These are phyloP conservation scores for Leccinum subgranulosum DNA, from an alignment of 768 basidiomycete species.

Conservation along the genomic window DNA sequence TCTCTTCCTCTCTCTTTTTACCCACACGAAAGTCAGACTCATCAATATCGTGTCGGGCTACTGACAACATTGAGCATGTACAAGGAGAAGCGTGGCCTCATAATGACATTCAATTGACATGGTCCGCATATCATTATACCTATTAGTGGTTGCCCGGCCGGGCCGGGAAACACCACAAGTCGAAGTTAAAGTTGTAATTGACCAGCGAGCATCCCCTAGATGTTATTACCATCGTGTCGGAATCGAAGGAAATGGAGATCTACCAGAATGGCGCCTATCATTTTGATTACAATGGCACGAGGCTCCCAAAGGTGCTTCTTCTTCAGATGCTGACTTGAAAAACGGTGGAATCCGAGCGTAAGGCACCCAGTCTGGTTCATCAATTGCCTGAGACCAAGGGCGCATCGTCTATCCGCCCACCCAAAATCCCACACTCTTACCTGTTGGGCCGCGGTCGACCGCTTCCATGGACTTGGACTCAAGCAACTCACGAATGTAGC, in stretches of 20 bases:
- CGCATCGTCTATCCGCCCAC: neutral
- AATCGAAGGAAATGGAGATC: too few species aligned
- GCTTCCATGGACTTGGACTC: neutral
- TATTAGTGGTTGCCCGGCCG: too few species aligned
- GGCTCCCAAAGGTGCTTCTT: neutral
- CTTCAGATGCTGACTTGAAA: neutral
- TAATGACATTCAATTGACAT: too few species aligned
- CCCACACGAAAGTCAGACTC: neutral
- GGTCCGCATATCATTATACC: too few species aligned
- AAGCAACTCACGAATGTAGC: neutral
- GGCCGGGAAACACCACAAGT: too few species aligned
- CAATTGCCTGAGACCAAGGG: neutral
- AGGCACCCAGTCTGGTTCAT: neutral
- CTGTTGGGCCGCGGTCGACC: neutral
- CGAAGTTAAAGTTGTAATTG: too few species aligned
- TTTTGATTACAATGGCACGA: too few species aligned
- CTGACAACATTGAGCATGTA: neutral
- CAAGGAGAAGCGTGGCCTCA: too few species aligned
- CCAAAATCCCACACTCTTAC: neutral
- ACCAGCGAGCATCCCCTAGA: too few species aligned
- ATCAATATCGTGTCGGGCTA: conserved; percentile 1
- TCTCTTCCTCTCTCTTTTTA: too few species aligned
- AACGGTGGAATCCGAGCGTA: neutral
- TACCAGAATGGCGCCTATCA: too few species aligned
- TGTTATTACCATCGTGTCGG: too few species aligned